phyloP scores from a whole-genome alignment of 345 rosid species.

The Schrenkiella parvula region DNA sequence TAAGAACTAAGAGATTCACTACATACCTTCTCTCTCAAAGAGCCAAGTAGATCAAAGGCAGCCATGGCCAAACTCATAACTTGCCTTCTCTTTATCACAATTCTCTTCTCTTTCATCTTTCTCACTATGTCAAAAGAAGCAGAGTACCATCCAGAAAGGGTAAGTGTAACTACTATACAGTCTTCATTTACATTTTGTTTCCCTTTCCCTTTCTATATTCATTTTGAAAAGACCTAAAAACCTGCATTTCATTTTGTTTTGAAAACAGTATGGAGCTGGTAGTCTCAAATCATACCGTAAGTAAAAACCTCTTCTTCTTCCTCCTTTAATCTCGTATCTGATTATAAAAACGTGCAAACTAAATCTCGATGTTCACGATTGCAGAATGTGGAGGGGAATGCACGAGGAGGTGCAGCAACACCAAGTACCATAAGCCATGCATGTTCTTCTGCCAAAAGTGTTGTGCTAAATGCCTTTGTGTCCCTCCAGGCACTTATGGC shows the following conservation, averaged over 20 bases:
- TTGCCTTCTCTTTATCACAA: slow-evolving; percentile 21
- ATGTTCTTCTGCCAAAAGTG: slow-evolving; percentile 76
- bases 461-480: slow-evolving; percentile 71
- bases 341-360: not conserved
- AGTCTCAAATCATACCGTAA: slow-evolving; percentile 50
- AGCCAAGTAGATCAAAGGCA: not conserved
- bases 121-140: slow-evolving; percentile 36
- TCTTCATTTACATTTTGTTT: not conserved
- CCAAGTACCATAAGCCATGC: slow-evolving; percentile 69
- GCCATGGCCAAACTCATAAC: slow-evolving; percentile 35
- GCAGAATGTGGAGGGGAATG: slow-evolving; percentile 50
- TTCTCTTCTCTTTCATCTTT: slow-evolving; percentile 26
- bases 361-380: not conserved
- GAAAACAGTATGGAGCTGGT: slow-evolving; percentile 44
- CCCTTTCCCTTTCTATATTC: not conserved
- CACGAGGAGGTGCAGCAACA: slow-evolving; percentile 56
- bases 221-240: not conserved
- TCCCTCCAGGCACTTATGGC: slow-evolving; percentile 71
- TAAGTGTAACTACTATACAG: slow-evolving; percentile 18
- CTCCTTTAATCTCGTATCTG: not conserved
- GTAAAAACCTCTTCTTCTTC: not conserved
- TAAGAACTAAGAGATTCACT: slow-evolving; percentile 22
- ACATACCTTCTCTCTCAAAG: slow-evolving; percentile 13
- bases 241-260: not conserved
- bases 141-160: slow-evolving; percentile 38